Conservation (phyloP, 306 rosid genomes). For the Astragalus membranaceus region DNA sequence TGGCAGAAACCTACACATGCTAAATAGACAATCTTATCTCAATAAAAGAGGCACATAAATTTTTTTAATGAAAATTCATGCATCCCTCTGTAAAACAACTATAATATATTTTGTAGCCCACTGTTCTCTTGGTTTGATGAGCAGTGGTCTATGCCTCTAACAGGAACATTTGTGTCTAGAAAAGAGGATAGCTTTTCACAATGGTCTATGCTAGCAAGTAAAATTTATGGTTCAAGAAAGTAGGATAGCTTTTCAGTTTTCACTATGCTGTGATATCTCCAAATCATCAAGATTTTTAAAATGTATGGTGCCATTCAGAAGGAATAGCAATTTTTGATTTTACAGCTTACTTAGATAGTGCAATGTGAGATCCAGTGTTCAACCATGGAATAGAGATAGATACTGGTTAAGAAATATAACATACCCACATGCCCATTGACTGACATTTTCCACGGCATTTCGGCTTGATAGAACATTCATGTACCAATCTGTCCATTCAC, state of each 20-base stretch:
- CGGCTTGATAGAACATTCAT: constrained; percentile 57
- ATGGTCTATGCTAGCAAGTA: not conserved
- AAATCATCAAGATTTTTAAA: too few relatives aligned
- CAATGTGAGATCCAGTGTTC: not conserved
- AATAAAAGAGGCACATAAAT: not conserved
- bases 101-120: not conserved
- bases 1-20: not conserved
- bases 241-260: not conserved
- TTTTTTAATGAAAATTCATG: not conserved
- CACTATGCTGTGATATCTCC: too few relatives aligned
- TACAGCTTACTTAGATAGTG: constrained; percentile 1
- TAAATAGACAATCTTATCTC: not conserved
- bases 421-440: constrained; percentile 98
- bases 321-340: not conserved
- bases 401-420: constrained; percentile 29
- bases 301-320: constrained; percentile 3
- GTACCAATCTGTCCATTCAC: constrained; percentile 84
- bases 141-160: not conserved
- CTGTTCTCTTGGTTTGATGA: not conserved
- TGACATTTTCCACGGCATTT: constrained; percentile 77
- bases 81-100: not conserved
- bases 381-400: not conserved
- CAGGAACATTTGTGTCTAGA: not conserved
- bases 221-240: constrained; percentile 1
- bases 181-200: too few relatives aligned